These are phyloP conservation scores for Globisporangium nodosum DNA, from an alignment of 352 stramenopile species.

Conservation along the genomic window DNA sequence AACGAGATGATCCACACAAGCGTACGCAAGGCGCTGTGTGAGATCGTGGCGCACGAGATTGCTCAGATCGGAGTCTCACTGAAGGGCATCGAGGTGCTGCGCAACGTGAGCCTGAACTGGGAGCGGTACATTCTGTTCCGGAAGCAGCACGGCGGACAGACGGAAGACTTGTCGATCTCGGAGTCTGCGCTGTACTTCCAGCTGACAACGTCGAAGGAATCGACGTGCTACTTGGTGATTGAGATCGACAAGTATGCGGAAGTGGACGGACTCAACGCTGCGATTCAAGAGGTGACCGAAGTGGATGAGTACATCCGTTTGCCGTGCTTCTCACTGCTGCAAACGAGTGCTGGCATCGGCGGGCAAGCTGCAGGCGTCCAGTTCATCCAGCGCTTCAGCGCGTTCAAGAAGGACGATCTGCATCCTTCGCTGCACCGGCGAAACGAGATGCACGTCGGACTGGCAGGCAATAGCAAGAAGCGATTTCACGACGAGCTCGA, in stretches of 20 bases:
- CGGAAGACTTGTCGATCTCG: constrained; percentile 79
- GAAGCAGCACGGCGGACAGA: constrained; percentile 71
- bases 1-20: constrained; percentile 67
- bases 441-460: constrained; percentile 33
- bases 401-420: constrained; percentile 74
- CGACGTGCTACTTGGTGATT: constrained; percentile 78
- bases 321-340: constrained; percentile 77
- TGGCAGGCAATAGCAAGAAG: constrained; percentile 33
- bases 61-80: constrained; percentile 66
- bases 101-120: constrained; percentile 78
- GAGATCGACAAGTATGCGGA: constrained; percentile 84
- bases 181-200: constrained; percentile 79
- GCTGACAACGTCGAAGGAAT: constrained; percentile 79
- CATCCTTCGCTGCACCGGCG: constrained; percentile 47
- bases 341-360: constrained; percentile 53
- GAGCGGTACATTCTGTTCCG: constrained; percentile 82
- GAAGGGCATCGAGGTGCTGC: constrained; percentile 76
- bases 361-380: constrained; percentile 67
- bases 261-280: constrained; percentile 47
- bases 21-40: constrained; percentile 66
- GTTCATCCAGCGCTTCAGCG: constrained; percentile 80
- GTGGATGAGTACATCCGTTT: constrained; percentile 67
- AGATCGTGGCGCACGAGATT: constrained; percentile 83
- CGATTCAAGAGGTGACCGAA: constrained; percentile 43
- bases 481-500: constrained; percentile 19